Evolutionary conservation across 1,139 yeast genomes (phyloP).

Genomic region (Suhomyces bokatorum): DNA sequence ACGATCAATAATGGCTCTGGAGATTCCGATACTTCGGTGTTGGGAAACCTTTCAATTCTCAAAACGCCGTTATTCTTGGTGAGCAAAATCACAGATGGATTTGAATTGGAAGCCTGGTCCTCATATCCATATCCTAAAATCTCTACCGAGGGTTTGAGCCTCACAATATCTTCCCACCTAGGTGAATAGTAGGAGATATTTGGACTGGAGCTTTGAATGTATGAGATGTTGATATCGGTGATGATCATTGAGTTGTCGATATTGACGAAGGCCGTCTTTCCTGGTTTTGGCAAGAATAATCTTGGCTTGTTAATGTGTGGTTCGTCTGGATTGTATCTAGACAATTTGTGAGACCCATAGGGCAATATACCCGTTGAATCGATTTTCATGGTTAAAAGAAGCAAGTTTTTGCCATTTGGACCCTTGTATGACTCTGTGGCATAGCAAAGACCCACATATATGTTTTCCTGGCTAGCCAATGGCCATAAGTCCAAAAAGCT

Average conservation of each 20-base stretch:
- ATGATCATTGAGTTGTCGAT: constrained; percentile 63
- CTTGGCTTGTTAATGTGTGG: constrained; percentile 37
- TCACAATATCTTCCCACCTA: constrained; percentile 78
- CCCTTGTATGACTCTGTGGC: constrained; percentile 26
- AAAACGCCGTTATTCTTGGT: constrained; percentile 66
- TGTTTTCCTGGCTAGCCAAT: constrained; percentile 31
- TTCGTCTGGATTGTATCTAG: constrained; percentile 34
- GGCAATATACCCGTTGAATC: constrained; percentile 55
- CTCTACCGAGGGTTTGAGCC: constrained; percentile 52
- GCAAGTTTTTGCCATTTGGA: constrained; percentile 25
- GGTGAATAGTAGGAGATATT: constrained; percentile 49
- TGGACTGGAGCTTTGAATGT: constrained; percentile 27
- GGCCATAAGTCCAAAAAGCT: constrained; percentile 59
- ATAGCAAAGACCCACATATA: constrained; percentile 50
- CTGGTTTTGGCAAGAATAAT: constrained; percentile 60
- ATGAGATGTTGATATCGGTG: constrained; percentile 55
- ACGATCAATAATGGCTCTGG: constrained; percentile 42
- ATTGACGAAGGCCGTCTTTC: constrained; percentile 62
- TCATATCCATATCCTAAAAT: constrained; percentile 66
- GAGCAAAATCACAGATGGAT: constrained; percentile 49
- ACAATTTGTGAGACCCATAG: constrained; percentile 58
- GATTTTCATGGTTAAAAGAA: constrained; percentile 57
- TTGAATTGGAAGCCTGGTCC: constrained; percentile 27
- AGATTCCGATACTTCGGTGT: constrained; percentile 14
- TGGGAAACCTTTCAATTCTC: constrained; percentile 51